Base-by-base conservation (phyloP, 495 filamentous ascomycete genomes). In the Tuber magnatum region DNA sequence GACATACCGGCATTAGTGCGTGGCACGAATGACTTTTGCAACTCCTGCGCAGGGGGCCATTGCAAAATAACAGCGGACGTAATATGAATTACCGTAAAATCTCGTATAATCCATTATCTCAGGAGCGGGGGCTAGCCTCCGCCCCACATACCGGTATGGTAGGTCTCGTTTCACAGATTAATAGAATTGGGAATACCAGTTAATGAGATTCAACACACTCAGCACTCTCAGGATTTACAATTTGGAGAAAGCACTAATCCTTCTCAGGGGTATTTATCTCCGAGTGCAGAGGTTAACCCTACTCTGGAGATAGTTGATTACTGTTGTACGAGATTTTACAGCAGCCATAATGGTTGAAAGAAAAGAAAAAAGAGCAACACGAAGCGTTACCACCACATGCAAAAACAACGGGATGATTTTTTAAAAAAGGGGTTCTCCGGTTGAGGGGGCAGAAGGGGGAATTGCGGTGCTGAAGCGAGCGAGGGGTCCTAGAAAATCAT, bases 251-350 rank as follows among this genome's bases (percentile, higher is more conserved):
- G 12, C 12, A 8, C 5, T 42, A 9, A 42, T 42, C 41, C 2
- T 42, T 42, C 41, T 42, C 5, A 8, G 12, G 41, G 41, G 41
- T 8, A 9, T 42, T 42, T 42, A 0, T 42, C 12, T 42, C 41
- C 0, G 5, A 42, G 12, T 9, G 12, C 41, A 10, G 41, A 9
- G 41, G 12, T 42, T 42, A 42, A 42, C 0, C 7, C 0, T 42
- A 42, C 3, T 3, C 0, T 42, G 5, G 7, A 0, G 7, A 3
- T 10, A 9, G n/a, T n/a, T n/a, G n/a, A n/a, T n/a, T n/a, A n/a
- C n/a, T n/a, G n/a, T n/a, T 42, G 7, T 9, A 0, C 7, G 2
- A 42, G 41, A 42, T 42, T 3, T 42, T 42, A 9, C 12, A 8
- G 41, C 12, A 10, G 41, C n/a, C n/a, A n/a, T 9, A 7, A n/a